Evolutionary conservation across 305 asterid species (phyloP).

Genomic region (Fraxinus platypoda): DNA sequence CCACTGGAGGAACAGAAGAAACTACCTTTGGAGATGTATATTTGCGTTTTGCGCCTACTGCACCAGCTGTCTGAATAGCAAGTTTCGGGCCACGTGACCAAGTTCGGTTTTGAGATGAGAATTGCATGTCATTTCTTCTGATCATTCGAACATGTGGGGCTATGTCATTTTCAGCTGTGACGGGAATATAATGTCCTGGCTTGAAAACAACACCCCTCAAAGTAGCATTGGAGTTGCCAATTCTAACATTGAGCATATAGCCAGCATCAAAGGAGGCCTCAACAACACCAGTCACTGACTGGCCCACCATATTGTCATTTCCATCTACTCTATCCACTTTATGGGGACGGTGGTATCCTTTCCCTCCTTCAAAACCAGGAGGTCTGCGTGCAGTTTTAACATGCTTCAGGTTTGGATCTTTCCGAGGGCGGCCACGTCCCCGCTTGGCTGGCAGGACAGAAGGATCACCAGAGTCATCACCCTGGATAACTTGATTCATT

Average conservation of each 20-base stretch:
- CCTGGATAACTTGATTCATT: slow-evolving; percentile 62
- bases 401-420: slow-evolving; percentile 56
- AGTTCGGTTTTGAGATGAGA: slow-evolving; percentile 40
- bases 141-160: slow-evolving; percentile 82
- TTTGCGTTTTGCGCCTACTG: slow-evolving; percentile 36
- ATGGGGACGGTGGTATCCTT: slow-evolving; percentile 36
- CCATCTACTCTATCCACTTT: slow-evolving; percentile 28
- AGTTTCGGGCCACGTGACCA: slow-evolving; percentile 34
- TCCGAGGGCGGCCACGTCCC: slow-evolving; percentile 84
- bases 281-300: slow-evolving; percentile 71
- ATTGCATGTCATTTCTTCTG: slow-evolving; percentile 38
- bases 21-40: slow-evolving; percentile 29
- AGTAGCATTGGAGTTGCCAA: slow-evolving; percentile 60
- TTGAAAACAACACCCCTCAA: slow-evolving; percentile 85
- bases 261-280: slow-evolving; percentile 92
- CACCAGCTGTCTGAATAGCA: slow-evolving; percentile 25
- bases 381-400: slow-evolving; percentile 42
- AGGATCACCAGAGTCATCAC: slow-evolving; percentile 46
- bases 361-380: slow-evolving; percentile 46
- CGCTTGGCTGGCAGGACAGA: slow-evolving; percentile 55
- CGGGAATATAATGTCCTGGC: slow-evolving; percentile 69
- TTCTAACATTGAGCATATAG: slow-evolving; percentile 63
- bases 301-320: slow-evolving; percentile 55
- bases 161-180: slow-evolving; percentile 68
- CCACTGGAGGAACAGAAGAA: slow-evolving; percentile 48